Conservation (phyloP, 345 rosid genomes). For the Citrus reticulata region DNA sequence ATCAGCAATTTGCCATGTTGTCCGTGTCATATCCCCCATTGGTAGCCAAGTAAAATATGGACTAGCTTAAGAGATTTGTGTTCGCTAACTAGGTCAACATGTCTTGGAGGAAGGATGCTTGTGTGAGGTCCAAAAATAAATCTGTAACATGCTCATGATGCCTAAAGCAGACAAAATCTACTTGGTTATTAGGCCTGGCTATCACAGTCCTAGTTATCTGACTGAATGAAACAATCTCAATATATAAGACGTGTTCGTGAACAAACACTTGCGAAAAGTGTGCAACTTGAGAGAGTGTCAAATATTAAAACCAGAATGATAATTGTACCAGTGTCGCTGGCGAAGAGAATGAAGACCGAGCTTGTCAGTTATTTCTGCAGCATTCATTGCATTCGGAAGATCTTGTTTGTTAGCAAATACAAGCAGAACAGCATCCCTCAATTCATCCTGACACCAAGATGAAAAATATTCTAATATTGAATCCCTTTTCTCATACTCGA, state of each 20-base stretch:
- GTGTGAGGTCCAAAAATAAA: background rate
- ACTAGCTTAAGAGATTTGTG: background rate
- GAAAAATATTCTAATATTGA: background rate
- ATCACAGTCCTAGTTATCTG: background rate
- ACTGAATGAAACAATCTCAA: background rate
- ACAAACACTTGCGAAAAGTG: background rate
- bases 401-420: slow-evolving; percentile 90
- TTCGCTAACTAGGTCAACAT: background rate
- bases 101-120: background rate
- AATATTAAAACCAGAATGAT: background rate
- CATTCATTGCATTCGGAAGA: slow-evolving; percentile 86
- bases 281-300: background rate
- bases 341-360: slow-evolving; percentile 86
- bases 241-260: background rate
- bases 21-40: too few relatives aligned
- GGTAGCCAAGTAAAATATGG: background rate
- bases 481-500: background rate
- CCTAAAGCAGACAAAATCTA: background rate
- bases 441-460: slow-evolving; percentile 82
- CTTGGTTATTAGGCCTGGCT: background rate
- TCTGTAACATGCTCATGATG: background rate
- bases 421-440: slow-evolving; percentile 92
- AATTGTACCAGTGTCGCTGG: slow-evolving; percentile 70
- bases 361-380: slow-evolving; percentile 82
- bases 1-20: background rate